Percentiles rank a stretch among this genome's conserved stretches.
Evolutionary conservation across 2,329 filamentous ascomycete genomes (phyloP).

Genomic region (Diaporthe sp.): DNA sequence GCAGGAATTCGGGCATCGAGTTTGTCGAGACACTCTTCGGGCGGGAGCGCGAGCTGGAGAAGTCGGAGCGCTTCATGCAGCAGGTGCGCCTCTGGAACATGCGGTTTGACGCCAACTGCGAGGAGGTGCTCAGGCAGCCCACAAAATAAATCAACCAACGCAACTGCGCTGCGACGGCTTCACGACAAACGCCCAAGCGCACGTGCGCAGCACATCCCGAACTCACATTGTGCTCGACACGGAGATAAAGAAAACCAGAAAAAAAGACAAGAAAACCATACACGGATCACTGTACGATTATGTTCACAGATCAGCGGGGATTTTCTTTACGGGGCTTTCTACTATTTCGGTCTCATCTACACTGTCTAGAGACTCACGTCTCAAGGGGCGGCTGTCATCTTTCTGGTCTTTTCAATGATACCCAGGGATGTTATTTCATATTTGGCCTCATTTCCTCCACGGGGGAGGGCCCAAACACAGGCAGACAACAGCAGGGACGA

Average conservation of each 20-base stretch:
- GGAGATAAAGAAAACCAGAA: background rate
- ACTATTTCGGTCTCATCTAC: slow-evolving; percentile 37
- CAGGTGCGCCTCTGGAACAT: slow-evolving; percentile 90
- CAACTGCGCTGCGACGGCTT: background rate
- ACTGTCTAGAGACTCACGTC: slow-evolving; percentile 41
- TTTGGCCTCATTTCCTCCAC: background rate
- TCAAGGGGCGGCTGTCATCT: slow-evolving; percentile 40
- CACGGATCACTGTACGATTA: slow-evolving; percentile 38
- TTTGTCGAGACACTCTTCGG: slow-evolving; percentile 98
- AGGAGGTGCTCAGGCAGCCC: slow-evolving; percentile 82
- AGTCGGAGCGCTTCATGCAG: slow-evolving; percentile 94
- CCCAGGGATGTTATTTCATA: slow-evolving; percentile 39
- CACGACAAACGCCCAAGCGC: background rate
- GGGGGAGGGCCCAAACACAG: slow-evolving; percentile 3
- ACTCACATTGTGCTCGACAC: slow-evolving; percentile 4
- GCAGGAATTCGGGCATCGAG: slow-evolving; percentile 92
- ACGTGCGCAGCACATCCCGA: background rate
- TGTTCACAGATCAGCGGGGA: slow-evolving; percentile 31
- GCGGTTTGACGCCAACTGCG: slow-evolving; percentile 96
- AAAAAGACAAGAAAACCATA: slow-evolving; percentile 32
- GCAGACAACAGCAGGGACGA: slow-evolving; percentile 12
- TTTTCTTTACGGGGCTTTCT: slow-evolving; percentile 37
- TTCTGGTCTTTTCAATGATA: slow-evolving; percentile 43
- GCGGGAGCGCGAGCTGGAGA: slow-evolving; percentile 88
- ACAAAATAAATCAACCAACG: slow-evolving; percentile 59